Evolutionary conservation across 208 protist genomes (phyloP), one percentile per base, ranked within the genome.

Genomic region (Leishmania amazonensis): DNA sequence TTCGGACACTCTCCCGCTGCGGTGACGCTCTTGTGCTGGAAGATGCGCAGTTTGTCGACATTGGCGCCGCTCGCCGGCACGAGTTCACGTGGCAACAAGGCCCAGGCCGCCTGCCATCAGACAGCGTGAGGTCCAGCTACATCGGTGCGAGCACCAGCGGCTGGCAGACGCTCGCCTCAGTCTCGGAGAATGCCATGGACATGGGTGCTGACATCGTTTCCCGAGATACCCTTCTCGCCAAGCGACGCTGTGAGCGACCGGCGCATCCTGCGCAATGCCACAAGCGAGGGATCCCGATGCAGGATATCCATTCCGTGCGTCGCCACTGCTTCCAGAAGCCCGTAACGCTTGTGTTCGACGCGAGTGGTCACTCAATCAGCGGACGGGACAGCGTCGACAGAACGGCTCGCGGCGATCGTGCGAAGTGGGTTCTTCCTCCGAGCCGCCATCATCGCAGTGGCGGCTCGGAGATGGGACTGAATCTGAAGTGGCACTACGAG

Each of bases 321-420:
- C 87, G 83, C 38, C 77, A 88, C 81, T 83, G 77, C 74, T 90
- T 90, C 57, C 73, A 83, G 40, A 72, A 76, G 7, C 87, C 87
- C 7, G 21, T 88, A 38, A 42, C 83, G 49, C 76, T 90, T 38
- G 64, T 70, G 0, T 90, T 88, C 45, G 79, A 81, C 57, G 78
- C 53, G n/a, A 75, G 45, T 11, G 82, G 85, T 5, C 54, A 68
- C 1, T 24, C 81, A 24, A 47, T 42, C 35, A 72, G 42, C 21
- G 70, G 31, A n/a, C 45, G 24, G 17, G 38, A 68, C 38, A n/a
- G 21, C 7, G 51, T 3, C 19, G 73, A 45, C 73, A 38, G 11
- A 7, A 24, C 31, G 7, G 28, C 47, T 76, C 31, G 51, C 31
- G n/a, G 31, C 35, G 35, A 65, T 28, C 42, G 42, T 31, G n/a